These are phyloP conservation scores for Colletotrichum brevisporum DNA, from an alignment of 2,329 filamentous ascomycete genomes.

Conservation along the genomic window DNA sequence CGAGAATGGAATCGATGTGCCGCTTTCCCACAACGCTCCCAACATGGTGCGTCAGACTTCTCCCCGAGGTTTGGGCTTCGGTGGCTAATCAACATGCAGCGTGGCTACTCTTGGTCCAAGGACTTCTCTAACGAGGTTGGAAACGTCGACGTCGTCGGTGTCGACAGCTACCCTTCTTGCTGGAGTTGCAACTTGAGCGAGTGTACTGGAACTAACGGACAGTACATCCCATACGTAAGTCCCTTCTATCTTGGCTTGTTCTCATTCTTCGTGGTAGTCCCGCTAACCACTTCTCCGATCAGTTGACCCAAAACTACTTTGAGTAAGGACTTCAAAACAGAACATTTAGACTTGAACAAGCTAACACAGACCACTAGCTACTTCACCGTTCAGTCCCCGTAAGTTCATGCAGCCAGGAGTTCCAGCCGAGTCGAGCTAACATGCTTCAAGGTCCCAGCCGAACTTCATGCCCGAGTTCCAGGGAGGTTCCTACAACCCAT, in stretches of 20 bases:
- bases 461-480: constrained; percentile 73
- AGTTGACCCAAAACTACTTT: constrained; percentile 37
- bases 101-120: constrained; percentile 69
- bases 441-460: constrained; percentile 56
- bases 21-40: constrained; percentile 71
- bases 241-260: constrained; percentile 21
- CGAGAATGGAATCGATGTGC: constrained; percentile 71
- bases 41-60: constrained; percentile 60
- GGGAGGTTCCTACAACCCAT: constrained; percentile 72
- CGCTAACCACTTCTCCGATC: background rate
- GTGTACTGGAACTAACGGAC: constrained; percentile 71
- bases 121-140: constrained; percentile 71
- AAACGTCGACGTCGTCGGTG: constrained; percentile 66
- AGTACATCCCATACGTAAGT: constrained; percentile 68
- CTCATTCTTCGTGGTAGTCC: background rate
- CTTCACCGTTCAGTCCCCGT: constrained; percentile 50
- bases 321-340: constrained; percentile 2
- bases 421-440: background rate
- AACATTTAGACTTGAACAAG: background rate
- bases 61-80: too few relatives aligned
- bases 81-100: constrained; percentile 2
- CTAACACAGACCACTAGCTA: constrained; percentile 44
- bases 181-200: constrained; percentile 75
- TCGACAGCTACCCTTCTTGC: constrained; percentile 70
- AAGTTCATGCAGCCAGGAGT: constrained; percentile 14